Percentiles rank a stretch among this genome's conserved stretches.
Conservation (phyloP, 176 grass and related monocot genomes). For the Phoenix roebelenii region DNA sequence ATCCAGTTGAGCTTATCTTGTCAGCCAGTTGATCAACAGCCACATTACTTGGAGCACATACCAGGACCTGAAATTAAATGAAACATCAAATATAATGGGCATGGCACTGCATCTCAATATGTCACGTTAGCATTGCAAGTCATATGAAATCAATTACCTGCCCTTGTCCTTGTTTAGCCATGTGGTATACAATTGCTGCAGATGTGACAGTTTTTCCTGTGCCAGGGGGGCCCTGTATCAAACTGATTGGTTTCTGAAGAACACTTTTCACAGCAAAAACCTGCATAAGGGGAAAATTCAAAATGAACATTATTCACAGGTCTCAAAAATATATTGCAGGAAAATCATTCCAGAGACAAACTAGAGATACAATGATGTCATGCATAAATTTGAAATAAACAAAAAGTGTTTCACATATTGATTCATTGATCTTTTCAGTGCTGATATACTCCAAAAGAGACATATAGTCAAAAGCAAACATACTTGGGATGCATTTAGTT, state of each 20-base stretch:
- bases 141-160: conserved; percentile 44
- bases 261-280: conserved; percentile 99
- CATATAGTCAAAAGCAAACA: no score
- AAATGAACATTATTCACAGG: no score
- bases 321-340: no score
- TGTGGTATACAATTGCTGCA: conserved; percentile 99
- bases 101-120: no score
- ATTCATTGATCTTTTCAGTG: no score
- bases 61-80: conserved; percentile 60
- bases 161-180: conserved; percentile 99
- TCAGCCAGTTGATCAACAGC: conserved; percentile 97
- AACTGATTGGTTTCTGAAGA: conserved; percentile 95
- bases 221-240: conserved; percentile 98
- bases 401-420: no score
- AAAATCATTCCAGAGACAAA: no score
- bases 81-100: background rate
- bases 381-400: no score
- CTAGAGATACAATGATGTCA: no score
- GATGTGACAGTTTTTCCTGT: conserved; percentile 99
- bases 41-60: conserved; percentile 97
- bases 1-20: conserved; percentile 95
- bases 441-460: no score
- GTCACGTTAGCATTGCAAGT: no score
- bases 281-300: conserved; percentile 17
- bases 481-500: conserved; percentile 99